phyloP scores from a whole-genome alignment of 1,284 basidiomycete species.

The Cystobasidium pallidum region DNA sequence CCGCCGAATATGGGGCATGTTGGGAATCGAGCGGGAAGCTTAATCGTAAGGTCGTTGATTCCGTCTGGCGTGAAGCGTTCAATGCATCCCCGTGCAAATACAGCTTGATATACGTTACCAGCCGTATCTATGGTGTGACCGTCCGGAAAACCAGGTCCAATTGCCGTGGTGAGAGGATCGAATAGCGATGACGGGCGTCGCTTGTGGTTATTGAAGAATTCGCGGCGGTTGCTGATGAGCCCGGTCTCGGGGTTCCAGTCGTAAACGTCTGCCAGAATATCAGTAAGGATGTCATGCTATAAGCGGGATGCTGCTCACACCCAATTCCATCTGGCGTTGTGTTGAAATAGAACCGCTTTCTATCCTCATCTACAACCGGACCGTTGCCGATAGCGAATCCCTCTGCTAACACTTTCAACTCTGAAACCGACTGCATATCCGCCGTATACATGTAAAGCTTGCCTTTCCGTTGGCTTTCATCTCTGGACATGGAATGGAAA shows the following conservation, averaged over 20 bases:
- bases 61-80: conserved; percentile 45
- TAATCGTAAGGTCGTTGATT: conserved; percentile 36
- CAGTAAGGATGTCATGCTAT: background rate
- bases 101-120: conserved; percentile 43
- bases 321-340: conserved; percentile 28
- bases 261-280: conserved; percentile 24
- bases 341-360: conserved; percentile 41
- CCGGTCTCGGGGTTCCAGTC: conserved; percentile 31
- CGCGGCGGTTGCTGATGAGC: conserved; percentile 28
- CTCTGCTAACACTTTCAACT: conserved; percentile 40
- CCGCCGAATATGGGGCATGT: conserved; percentile 42
- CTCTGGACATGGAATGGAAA: conserved; percentile 40
- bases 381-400: conserved; percentile 44
- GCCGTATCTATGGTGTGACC: conserved; percentile 23
- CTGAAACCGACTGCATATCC: conserved; percentile 27
- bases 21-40: conserved; percentile 39
- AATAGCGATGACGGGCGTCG: conserved; percentile 23
- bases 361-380: conserved; percentile 36
- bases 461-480: conserved; percentile 16
- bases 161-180: conserved; percentile 26
- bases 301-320: conserved; percentile 8
- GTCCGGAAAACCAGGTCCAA: conserved; percentile 40
- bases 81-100: conserved; percentile 17
- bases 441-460: conserved; percentile 41
- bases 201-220: conserved; percentile 41